Base-by-base conservation (phyloP, 169 alveolate species). In the Cryptosporidium sp. region DNA sequence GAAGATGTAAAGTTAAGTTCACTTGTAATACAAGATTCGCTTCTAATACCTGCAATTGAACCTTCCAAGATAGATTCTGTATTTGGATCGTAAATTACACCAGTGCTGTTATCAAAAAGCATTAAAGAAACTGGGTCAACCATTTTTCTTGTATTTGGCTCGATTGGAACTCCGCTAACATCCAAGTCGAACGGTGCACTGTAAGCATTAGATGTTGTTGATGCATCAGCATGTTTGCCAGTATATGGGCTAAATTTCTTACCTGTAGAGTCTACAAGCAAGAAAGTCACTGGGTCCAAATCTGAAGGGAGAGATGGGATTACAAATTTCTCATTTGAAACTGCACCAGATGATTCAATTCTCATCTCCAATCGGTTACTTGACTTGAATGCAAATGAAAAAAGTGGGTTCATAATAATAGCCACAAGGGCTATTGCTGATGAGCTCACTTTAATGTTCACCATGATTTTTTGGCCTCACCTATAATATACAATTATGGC, bases 381-480 rank as follows among this genome's bases (percentile, higher is more conserved):
- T 14, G 85, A 71, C 16, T 67, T 33, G 31, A 67, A 67, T 35
- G 55, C 51, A 33, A 67, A 31, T 33, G 73, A 35, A 35, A 67
- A 67, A 35, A 67, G 50, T 67, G 73, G 73, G 52, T 69, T 69
- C 33, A 69, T 41, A 43, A 69, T 69, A 37, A 69, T 41, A 41
- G 84, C 84, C 84, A 69, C 37, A 39, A 69, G 37, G 84, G 84
- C 84, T 41, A 69, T 39, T 69, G 59, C 59, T 8, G 84, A 69
- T 69, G 84, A 69, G 84, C 84, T 69, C 59, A 26, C 84, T 69
- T 43, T 69, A 26, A 69, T 39, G 39, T 69, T 69, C 37, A 69
- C 84, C 84, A 69, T 69, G 45, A 21, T 43, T 37, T n/a, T 21
- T 33, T 16, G 71, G 51, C 50, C 31, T 37, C 50, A 37, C 50